Conservation (phyloP, 176 grass and related monocot species). For the Tuctoria greenei region DNA sequence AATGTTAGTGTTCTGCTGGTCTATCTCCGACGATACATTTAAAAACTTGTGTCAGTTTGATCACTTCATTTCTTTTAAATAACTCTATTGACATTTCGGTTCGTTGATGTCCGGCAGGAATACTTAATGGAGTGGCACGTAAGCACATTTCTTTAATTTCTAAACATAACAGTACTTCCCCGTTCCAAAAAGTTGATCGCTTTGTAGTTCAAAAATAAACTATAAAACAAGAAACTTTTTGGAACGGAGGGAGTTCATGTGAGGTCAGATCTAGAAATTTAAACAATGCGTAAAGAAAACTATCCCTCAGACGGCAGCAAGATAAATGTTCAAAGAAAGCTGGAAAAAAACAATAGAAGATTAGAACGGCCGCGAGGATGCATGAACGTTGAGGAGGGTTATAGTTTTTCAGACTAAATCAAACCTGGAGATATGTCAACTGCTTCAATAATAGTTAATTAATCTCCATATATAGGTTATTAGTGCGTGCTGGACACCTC, state of each 20-base stretch:
- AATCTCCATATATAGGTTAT: neutral
- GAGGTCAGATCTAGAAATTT: slow-evolving; percentile 9
- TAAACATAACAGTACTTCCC: neutral
- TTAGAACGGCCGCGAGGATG: slow-evolving; percentile 10
- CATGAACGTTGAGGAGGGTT: slow-evolving; percentile 26
- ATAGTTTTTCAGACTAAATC: slow-evolving; percentile 46
- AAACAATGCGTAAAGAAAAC: slow-evolving; percentile 11
- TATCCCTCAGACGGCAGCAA: neutral
- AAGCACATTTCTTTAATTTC: neutral
- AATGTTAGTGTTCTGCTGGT: neutral
- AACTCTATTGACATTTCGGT: slow-evolving; percentile 25
- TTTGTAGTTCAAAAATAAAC: no score
- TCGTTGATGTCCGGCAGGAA: slow-evolving; percentile 26
- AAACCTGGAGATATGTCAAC: slow-evolving; percentile 43
- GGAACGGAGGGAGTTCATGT: no score
- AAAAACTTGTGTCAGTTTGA: neutral
- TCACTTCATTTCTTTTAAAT: neutral
- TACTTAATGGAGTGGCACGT: neutral
- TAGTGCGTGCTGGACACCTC: slow-evolving; percentile 32
- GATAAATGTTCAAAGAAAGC: neutral
- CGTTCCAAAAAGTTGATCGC: no score
- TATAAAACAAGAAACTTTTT: no score
- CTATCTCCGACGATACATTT: neutral
- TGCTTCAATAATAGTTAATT: slow-evolving; percentile 9
- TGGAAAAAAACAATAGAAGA: neutral